Conservation (phyloP, 176 grass and related monocot genomes). For the Oryza officinalis region DNA sequence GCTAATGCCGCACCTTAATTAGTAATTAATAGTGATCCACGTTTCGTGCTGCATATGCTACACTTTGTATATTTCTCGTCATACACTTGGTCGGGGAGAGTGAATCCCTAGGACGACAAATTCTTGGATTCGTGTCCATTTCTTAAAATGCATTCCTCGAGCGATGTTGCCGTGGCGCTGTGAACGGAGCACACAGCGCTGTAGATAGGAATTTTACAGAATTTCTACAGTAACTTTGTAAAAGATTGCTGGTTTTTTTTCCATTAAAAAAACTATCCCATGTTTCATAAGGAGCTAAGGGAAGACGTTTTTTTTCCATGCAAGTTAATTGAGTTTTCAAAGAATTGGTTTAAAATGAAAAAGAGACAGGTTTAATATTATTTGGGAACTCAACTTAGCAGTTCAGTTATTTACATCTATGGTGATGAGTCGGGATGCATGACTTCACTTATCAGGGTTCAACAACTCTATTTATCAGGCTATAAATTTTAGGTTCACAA, state of each 20-base stretch:
- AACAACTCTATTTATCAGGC: too few species aligned
- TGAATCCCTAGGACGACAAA: slow-evolving; percentile 37
- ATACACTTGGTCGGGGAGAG: slow-evolving; percentile 30
- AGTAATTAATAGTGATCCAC: slow-evolving; percentile 52
- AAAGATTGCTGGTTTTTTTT: too few species aligned
- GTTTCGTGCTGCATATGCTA: slow-evolving; percentile 52
- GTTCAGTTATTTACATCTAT: neutral
- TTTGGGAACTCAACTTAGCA: neutral
- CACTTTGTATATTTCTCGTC: slow-evolving; percentile 10
- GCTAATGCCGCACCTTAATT: slow-evolving; percentile 41
- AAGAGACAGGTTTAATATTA: neutral
- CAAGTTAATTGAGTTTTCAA: too few species aligned
- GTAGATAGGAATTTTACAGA: neutral
- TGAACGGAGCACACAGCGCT: neutral
- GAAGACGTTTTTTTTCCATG: neutral
- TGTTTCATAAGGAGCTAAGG: too few species aligned
- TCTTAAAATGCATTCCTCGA: neutral
- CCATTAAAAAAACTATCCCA: too few species aligned
- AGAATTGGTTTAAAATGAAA: neutral
- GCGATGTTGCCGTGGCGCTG: neutral
- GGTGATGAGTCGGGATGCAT: too few species aligned
- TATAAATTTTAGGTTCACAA: too few species aligned
- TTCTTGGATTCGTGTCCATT: slow-evolving; percentile 23
- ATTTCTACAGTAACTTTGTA: neutral
- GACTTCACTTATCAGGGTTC: too few species aligned